Conservation (phyloP, 2,329 filamentous ascomycete genomes). For the Botrytis paeoniae region DNA sequence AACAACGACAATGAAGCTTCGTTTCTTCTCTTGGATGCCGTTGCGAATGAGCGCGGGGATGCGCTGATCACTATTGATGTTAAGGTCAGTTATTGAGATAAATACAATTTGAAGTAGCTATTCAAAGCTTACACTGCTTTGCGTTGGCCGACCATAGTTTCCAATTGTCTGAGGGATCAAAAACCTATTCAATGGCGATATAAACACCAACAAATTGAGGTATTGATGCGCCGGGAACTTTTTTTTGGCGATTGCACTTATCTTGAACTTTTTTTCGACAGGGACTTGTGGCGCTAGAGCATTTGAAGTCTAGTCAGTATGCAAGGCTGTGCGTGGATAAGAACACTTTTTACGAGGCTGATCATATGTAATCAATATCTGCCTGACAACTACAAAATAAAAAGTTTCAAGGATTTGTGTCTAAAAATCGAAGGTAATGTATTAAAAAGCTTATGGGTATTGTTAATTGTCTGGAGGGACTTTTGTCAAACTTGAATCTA, state of each 20-base stretch:
- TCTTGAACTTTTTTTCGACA: conserved; percentile 20
- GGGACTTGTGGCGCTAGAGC: background rate
- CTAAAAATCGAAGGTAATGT: background rate
- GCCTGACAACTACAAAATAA: background rate
- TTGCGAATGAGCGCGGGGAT: conserved; percentile 90
- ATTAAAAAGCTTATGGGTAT: conserved; percentile 9
- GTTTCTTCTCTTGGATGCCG: conserved; percentile 91
- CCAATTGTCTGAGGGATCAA: background rate
- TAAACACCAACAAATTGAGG: conserved; percentile 19
- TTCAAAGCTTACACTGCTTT: conserved; percentile 34
- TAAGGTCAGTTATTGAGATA: background rate
- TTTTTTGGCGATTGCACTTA: conserved; percentile 21
- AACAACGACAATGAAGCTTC: conserved; percentile 96
- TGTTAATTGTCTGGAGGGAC: background rate
- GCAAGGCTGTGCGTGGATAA: conserved; percentile 8
- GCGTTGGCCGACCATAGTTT: conserved; percentile 29
- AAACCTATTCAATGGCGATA: conserved; percentile 28
- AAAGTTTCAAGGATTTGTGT: background rate
- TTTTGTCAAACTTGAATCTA: background rate
- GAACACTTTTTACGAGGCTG: background rate
- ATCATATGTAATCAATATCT: background rate
- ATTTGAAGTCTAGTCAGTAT: background rate
- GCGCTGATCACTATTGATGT: conserved; percentile 67
- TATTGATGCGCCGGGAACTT: conserved; percentile 20
- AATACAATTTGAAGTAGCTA: conserved; percentile 20